These are phyloP conservation scores for Mycena vitilis DNA, from an alignment of 768 basidiomycete genomes.

Conservation along the genomic window DNA sequence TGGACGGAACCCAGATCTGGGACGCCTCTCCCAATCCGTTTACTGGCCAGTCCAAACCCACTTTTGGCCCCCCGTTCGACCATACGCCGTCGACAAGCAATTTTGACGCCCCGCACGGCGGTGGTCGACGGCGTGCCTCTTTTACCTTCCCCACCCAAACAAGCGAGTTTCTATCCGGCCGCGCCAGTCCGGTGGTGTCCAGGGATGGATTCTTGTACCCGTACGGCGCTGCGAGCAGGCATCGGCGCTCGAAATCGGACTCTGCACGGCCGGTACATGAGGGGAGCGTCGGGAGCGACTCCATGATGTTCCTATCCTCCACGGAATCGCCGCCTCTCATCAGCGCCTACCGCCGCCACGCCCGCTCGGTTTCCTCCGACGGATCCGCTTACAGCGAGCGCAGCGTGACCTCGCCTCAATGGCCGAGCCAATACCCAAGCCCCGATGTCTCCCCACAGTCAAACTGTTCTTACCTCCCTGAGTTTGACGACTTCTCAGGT, in stretches of 20 bases:
- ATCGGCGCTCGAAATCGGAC: background rate
- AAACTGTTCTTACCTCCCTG: slow-evolving; percentile 60
- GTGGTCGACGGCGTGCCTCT: background rate
- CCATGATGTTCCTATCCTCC: background rate
- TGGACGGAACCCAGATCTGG: background rate
- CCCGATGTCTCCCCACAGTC: slow-evolving; percentile 73
- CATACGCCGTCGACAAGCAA: background rate
- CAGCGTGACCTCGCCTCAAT: background rate
- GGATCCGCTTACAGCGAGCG: background rate
- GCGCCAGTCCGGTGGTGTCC: too few relatives aligned
- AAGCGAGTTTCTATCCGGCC: background rate
- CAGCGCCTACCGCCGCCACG: background rate
- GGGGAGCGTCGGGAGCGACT: background rate
- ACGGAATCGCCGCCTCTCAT: background rate
- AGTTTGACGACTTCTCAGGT: slow-evolving; percentile 7
- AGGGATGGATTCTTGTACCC: background rate
- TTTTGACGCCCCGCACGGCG: too few relatives aligned
- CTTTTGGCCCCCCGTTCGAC: background rate
- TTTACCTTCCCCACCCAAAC: background rate
- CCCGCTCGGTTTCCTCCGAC: background rate
- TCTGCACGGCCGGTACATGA: too few relatives aligned
- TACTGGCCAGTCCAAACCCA: background rate
- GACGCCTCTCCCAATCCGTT: background rate
- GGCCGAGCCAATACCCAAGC: slow-evolving; percentile 69
- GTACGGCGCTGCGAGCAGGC: background rate